Percentiles rank a stretch among this genome's conserved stretches.
phyloP scores from a whole-genome alignment of 352 stramenopile genomes.

The Pythium myriotylum region DNA sequence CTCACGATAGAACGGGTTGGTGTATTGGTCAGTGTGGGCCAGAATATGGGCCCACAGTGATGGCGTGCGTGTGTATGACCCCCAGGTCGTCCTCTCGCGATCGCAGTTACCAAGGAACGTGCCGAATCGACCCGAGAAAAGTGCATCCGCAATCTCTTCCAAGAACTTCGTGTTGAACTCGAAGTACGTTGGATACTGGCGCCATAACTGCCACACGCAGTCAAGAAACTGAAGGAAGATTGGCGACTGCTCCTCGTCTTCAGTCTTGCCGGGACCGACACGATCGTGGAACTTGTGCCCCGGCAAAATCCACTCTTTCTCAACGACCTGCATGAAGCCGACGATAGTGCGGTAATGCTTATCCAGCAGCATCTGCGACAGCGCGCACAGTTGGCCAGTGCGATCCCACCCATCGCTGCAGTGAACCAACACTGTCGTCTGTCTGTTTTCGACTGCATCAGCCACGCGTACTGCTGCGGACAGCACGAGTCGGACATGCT shows the following conservation, averaged over 20 bases:
- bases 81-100: conserved; percentile 64
- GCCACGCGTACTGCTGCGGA: conserved; percentile 69
- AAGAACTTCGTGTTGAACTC: conserved; percentile 83
- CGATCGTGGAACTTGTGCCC: conserved; percentile 91
- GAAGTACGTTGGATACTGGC: conserved; percentile 83
- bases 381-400: conserved; percentile 80
- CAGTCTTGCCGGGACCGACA: conserved; percentile 60
- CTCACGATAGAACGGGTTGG: conserved; percentile 76
- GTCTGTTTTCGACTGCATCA: conserved; percentile 64
- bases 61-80: conserved; percentile 50
- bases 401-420: conserved; percentile 94
- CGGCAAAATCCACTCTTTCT: conserved; percentile 87
- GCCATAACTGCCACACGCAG: conserved; percentile 83
- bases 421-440: conserved; percentile 85
- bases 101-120: conserved; percentile 91
- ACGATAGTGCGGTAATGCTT: conserved; percentile 81
- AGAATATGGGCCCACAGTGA: conserved; percentile 76
- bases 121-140: conserved; percentile 76
- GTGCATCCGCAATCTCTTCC: conserved; percentile 66
- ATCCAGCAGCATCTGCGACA: conserved; percentile 90
- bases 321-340: conserved; percentile 81
- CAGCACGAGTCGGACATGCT: conserved; percentile 70
- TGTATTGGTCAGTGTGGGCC: conserved; percentile 41
- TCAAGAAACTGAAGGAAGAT: conserved; percentile 92
- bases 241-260: conserved; percentile 83